Evolutionary conservation across 2,329 filamentous ascomycete genomes (phyloP).

Genomic region (Penicillium capsulatum): DNA sequence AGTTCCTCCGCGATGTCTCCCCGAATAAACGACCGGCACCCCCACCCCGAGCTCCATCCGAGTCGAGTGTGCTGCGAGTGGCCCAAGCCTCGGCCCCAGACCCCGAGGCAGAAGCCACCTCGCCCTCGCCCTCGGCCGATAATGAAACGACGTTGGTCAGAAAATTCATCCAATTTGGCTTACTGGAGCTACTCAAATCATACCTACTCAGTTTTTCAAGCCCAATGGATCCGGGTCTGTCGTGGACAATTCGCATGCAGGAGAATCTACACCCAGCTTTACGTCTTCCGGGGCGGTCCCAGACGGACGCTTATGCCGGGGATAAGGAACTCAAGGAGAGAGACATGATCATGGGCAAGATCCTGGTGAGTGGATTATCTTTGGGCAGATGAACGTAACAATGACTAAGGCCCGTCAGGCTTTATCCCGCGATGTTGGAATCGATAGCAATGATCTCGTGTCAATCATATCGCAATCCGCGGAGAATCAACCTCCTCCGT

Average conservation of each 20-base stretch:
- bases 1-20: conserved; percentile 55
- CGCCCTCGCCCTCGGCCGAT: conserved; percentile 34
- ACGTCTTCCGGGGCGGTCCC: conserved; percentile 50
- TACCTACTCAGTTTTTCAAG: conserved; percentile 48
- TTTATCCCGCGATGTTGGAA: conserved; percentile 52
- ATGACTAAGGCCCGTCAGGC: too few species aligned
- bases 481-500: conserved; percentile 39
- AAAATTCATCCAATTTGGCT: conserved; percentile 58
- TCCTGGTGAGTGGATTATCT: conserved; percentile 41
- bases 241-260: conserved; percentile 50
- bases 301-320: conserved; percentile 49
- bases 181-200: conserved; percentile 59
- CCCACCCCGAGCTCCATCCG: conserved; percentile 55
- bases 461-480: conserved; percentile 41
- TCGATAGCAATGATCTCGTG: conserved; percentile 48
- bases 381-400: not conserved
- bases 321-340: conserved; percentile 50
- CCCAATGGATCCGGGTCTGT: conserved; percentile 39
- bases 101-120: conserved; percentile 51
- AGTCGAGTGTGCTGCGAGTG: conserved; percentile 38
- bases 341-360: conserved; percentile 54
- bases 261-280: conserved; percentile 54
- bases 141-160: conserved; percentile 52
- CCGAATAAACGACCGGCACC: conserved; percentile 56
- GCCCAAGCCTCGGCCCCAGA: conserved; percentile 47